These are phyloP conservation scores for Rhodotorula diobovata DNA, from an alignment of 768 basidiomycete genomes.

Conservation along the genomic window DNA sequence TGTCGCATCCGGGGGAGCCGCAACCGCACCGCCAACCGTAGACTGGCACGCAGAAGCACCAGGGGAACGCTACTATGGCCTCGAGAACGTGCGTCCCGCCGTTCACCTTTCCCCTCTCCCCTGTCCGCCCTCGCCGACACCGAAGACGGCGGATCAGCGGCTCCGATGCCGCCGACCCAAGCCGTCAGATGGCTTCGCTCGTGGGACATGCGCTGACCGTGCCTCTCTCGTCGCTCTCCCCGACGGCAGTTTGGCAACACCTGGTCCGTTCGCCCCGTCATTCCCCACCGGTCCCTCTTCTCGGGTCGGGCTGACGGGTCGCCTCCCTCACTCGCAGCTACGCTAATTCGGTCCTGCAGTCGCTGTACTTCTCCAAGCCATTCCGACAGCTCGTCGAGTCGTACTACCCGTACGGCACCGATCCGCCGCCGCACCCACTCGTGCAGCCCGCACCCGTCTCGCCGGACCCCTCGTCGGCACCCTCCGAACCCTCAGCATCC, in stretches of 20 bases:
- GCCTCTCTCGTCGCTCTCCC: neutral
- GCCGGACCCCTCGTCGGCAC: constrained; percentile 2
- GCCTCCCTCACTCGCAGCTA: constrained; percentile 55
- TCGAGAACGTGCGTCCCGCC: constrained; percentile 76
- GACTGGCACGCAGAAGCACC: constrained; percentile 31
- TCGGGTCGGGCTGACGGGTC: neutral
- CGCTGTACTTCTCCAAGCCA: constrained; percentile 89
- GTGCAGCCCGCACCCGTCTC: neutral
- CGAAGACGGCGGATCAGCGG: neutral
- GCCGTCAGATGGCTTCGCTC: neutral
- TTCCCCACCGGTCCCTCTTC: neutral
- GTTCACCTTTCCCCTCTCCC: neutral
- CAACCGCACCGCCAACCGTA: neutral
- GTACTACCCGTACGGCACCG: constrained; percentile 12
- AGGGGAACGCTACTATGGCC: constrained; percentile 62
- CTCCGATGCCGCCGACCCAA: too few relatives aligned
- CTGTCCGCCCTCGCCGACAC: neutral
- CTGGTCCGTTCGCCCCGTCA: constrained; percentile 56
- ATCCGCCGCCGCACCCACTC: neutral
- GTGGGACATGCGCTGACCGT: neutral
- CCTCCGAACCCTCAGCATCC: constrained; percentile 12
- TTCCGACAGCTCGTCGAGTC: constrained; percentile 77
- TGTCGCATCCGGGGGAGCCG: too few relatives aligned
- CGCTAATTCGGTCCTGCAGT: constrained; percentile 96
- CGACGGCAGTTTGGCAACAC: constrained; percentile 81